phyloP scores from a whole-genome alignment of 129 eudicot species.

The Smallanthus sonchifolius region DNA sequence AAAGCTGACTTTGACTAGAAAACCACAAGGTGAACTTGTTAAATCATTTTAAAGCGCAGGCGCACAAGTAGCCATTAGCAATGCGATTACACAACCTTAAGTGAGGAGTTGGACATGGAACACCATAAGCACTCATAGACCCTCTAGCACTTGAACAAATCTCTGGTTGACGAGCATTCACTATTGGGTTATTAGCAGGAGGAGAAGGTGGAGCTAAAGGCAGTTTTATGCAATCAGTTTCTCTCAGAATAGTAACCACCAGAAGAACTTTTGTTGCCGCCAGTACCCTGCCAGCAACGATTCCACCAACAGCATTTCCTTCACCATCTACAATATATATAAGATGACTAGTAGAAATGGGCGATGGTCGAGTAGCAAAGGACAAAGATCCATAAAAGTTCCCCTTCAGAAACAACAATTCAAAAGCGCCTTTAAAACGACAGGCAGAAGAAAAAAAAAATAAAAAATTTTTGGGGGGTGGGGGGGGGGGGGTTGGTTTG shows the following conservation, averaged over 20 bases:
- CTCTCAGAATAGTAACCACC: neutral
- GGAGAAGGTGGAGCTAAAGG: neutral
- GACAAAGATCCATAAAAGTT: conserved; percentile 2
- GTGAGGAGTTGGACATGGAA: neutral
- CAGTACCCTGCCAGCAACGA: neutral
- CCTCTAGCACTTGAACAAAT: neutral
- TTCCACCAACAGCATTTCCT: conserved; percentile 5
- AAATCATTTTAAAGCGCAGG: neutral
- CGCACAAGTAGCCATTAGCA: neutral
- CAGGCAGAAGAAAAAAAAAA: neutral
- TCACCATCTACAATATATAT: neutral
- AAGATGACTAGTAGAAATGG: neutral
- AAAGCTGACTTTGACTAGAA: neutral
- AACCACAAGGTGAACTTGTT: neutral
- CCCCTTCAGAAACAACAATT: neutral
- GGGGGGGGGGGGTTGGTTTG: neutral
- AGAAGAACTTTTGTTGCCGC: conserved; percentile 12
- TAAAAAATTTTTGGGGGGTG: too few species aligned
- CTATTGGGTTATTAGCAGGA: neutral
- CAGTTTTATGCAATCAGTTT: conserved; percentile 1
- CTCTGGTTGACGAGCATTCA: neutral
- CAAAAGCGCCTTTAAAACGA: neutral
- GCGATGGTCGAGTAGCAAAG: neutral
- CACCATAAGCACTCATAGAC: conserved; percentile 1
- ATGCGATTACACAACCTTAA: neutral